Evolutionary conservation across 805 yeast species (phyloP).

Genomic region (Saccharomycopsis fermentans): DNA sequence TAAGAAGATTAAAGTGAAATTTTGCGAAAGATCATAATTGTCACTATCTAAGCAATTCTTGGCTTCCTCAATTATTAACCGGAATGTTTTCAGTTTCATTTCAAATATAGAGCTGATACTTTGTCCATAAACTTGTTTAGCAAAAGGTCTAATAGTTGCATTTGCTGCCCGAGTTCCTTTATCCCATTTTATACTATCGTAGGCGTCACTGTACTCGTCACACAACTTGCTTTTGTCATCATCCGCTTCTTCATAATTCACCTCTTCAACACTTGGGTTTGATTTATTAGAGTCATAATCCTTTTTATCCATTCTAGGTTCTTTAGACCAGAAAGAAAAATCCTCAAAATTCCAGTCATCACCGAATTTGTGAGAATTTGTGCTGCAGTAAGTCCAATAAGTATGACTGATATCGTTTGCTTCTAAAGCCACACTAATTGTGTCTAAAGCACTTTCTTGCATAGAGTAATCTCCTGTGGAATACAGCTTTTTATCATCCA

Average conservation of each 20-base stretch:
- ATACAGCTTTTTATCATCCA: conserved; percentile 75
- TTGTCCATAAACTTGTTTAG: conserved; percentile 52
- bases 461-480: conserved; percentile 53
- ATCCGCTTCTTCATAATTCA: neutral
- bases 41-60: conserved; percentile 20
- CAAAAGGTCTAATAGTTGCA: conserved; percentile 72
- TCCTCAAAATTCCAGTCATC: conserved; percentile 94
- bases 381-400: conserved; percentile 74
- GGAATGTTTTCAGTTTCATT: conserved; percentile 36
- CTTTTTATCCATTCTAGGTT: conserved; percentile 20
- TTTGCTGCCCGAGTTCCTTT: conserved; percentile 63
- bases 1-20: conserved; percentile 52
- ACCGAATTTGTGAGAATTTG: conserved; percentile 75
- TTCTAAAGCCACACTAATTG: conserved; percentile 70
- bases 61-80: conserved; percentile 34
- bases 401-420: conserved; percentile 62
- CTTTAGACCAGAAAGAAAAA: conserved; percentile 74
- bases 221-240: neutral
- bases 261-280: neutral
- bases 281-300: neutral
- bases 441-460: conserved; percentile 80
- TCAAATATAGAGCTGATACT: conserved; percentile 49
- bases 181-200: neutral
- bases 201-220: neutral
- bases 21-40: neutral